Base-by-base conservation (phyloP, 2,329 filamentous ascomycete genomes). In the Sporothrix luriei region DNA sequence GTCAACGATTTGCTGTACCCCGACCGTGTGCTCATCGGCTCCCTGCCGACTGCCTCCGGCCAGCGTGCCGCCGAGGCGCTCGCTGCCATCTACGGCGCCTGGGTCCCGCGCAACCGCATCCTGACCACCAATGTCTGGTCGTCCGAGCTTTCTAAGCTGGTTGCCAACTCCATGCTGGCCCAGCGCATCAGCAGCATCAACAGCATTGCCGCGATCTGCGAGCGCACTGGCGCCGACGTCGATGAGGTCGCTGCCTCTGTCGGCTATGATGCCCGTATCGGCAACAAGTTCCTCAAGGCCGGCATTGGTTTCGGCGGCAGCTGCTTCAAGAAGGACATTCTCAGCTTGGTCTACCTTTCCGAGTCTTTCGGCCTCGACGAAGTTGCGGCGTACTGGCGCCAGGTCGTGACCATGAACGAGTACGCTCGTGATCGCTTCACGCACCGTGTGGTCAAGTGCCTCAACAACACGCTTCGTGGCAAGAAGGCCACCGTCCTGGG, bases 121-220 rank as follows among this genome's bases (percentile, higher is more conserved):
- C 80, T 93, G 68, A 89, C 87, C 33, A 90, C 90, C 75, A 91
- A 93, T 74, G 82, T 90, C 0, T 93, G 88, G 86, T 93, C 90
- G 0, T 92, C 91, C 0, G 91, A 94, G 79, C 84, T 94, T 26
- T 84, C 90, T 68, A 94, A 94, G 80, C 84, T 94, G 0, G 91
- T 90, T 0, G 90, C 91, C 70, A 94, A 94, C 78, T 90, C 90
- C 2, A 88, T 94, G 85, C 83, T 94, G 10, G 91, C 91, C 0
- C 91, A 94, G 80, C 85, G 91, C 66, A 91, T 94, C 75, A 91
- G 88, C 76, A 92, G 88, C 78, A 92, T 94, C 80, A 94, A 94
- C 79, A 89, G 90, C 14, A 86, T 94, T 71, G 91, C 89, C n/a
- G 90, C 91, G 4, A 87, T 94, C 40, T 94, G 91, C 77, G 91